Percentiles rank a stretch among this genome's conserved stretches.
These are phyloP conservation scores for Mrakia hoshinonis DNA, from an alignment of 768 basidiomycete species.

Conservation along the genomic window DNA sequence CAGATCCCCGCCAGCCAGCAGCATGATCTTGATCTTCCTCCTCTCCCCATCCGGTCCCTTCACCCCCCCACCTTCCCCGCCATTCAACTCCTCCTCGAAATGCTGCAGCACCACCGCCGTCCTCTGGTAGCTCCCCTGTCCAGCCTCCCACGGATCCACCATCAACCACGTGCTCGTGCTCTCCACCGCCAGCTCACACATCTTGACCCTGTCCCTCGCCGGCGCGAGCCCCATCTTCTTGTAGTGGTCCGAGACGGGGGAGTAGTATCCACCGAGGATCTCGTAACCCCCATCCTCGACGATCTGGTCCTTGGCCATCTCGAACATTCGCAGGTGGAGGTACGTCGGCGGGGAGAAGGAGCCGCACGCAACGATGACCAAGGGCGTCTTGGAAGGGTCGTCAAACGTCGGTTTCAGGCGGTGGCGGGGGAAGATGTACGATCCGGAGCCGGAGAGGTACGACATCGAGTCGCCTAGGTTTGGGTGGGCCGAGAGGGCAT, in stretches of 20 bases:
- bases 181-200: conserved; percentile 67
- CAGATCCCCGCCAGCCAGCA: conserved; percentile 94
- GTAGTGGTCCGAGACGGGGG: conserved; percentile 72
- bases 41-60: conserved; percentile 51
- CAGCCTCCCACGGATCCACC: conserved; percentile 97
- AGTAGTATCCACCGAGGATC: conserved; percentile 90
- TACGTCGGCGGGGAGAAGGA: conserved; percentile 98
- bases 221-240: conserved; percentile 90
- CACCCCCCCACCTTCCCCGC: conserved; percentile 63
- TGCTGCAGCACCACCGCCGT: conserved; percentile 97
- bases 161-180: conserved; percentile 89
- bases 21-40: conserved; percentile 63
- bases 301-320: conserved; percentile 94
- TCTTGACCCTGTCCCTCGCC: conserved; percentile 72
- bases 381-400: conserved; percentile 18
- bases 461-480: conserved; percentile 18
- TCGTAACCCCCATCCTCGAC: conserved; percentile 85
- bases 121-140: conserved; percentile 77
- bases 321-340: conserved; percentile 96
- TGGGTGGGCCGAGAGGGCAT: background rate
- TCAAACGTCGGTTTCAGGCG: conserved; percentile 16
- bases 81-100: conserved; percentile 90
- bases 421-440: conserved; percentile 31
- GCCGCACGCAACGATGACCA: conserved; percentile 69
- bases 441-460: conserved; percentile 21